These are phyloP conservation scores for Hymenoscyphus albidus DNA, from an alignment of 2,329 filamentous ascomycete species.

Conservation along the genomic window DNA sequence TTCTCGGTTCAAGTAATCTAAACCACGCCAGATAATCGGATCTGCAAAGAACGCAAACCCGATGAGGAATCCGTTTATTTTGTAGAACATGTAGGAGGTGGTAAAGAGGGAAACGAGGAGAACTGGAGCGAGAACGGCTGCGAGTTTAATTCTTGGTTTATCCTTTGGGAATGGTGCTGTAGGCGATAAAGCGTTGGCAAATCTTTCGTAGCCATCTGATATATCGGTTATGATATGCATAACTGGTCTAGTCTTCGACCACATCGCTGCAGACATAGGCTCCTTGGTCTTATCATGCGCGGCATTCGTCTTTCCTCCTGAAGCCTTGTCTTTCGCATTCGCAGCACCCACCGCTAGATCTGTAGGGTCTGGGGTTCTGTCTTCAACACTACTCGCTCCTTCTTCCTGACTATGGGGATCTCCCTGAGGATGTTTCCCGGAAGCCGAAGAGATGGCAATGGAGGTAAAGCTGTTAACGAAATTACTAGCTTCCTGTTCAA, in stretches of 20 bases:
- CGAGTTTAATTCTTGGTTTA: constrained; percentile 51
- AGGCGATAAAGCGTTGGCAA: constrained; percentile 39
- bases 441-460: constrained; percentile 15
- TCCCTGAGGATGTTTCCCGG: constrained; percentile 21
- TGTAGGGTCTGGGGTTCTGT: constrained; percentile 18
- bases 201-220: constrained; percentile 49
- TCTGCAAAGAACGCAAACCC: constrained; percentile 80
- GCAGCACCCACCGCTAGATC: constrained; percentile 16
- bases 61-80: constrained; percentile 60
- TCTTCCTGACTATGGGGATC: constrained; percentile 18
- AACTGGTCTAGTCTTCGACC: constrained; percentile 21
- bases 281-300: constrained; percentile 21
- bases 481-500: constrained; percentile 25
- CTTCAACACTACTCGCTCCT: constrained; percentile 17
- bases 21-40: constrained; percentile 60
- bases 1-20: constrained; percentile 56
- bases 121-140: constrained; percentile 48
- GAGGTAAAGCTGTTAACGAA: constrained; percentile 19
- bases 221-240: constrained; percentile 44
- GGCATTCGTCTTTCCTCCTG: constrained; percentile 15
- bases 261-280: constrained; percentile 22
- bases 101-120: constrained; percentile 51
- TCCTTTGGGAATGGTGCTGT: constrained; percentile 54
- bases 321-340: constrained; percentile 14
- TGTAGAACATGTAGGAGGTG: constrained; percentile 58